Evolutionary conservation across 345 rosid genomes (phyloP), one percentile per base, ranked within the genome.

Genomic region (Populus euphratica): DNA sequence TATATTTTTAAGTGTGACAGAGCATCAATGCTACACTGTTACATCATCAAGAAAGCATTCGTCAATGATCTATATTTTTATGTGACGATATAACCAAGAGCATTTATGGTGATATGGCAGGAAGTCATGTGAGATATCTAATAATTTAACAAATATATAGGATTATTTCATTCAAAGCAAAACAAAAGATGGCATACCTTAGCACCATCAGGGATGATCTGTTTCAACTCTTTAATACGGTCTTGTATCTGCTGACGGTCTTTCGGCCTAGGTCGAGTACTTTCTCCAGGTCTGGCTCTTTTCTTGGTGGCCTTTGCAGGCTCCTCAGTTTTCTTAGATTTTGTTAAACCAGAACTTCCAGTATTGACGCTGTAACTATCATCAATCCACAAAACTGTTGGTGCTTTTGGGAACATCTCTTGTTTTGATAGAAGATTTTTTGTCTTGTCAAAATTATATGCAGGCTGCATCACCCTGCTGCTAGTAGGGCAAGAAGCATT

Each of bases 211-310:
- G 99, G 99, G 69, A 96, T 85, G 83, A 96, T 86, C 76, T 87
- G 94, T 81, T 91, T 87, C 84, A 96, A 82, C 87, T 96, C 99
- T 79, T 88, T 90, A 81, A 93, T 86, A 23, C 93, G 97, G 67
- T 96, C 99, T 86, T 93, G 97, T 82, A 96, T 92, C 91, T 87
- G 90, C 79, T 96, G 98, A 61, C 98, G 96, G 71, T 96, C 99
- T 83, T 92, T 93, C 20, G 99, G 98, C 89, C 98, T 92, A 29
- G 98, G 96, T 63, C 90, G 86, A 54, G 86, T 85, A 78, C 95
- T 89, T 82, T 93, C 97, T 38, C 98, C 98, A 27, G 95, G 91
- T 70, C 88, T 90, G 72, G 94, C 94, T 80, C 97, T 88, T 81
- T 89, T 96, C 86, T 76, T 89, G 54, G 80, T 74, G 56, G 84